Conservation (phyloP, 306 rosid genomes). For the Ochetophila trinervis region DNA sequence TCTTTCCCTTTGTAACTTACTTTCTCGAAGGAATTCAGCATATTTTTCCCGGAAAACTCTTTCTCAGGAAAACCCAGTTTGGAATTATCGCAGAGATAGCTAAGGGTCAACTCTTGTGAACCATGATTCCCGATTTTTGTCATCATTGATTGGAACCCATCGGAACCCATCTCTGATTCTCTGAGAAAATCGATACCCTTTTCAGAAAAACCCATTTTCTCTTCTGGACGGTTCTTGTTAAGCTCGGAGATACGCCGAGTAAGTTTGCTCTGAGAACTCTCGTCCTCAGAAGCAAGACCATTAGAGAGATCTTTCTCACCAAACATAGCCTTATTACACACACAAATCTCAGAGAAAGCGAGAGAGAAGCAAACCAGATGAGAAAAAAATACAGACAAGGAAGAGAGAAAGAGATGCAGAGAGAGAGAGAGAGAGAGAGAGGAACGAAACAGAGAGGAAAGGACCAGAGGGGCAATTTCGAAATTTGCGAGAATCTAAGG, state of each 20-base stretch:
- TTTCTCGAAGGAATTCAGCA: constrained; percentile 50
- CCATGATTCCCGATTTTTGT: constrained; percentile 36
- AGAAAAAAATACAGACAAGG: neutral
- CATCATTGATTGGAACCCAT: constrained; percentile 37
- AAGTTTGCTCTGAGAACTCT: constrained; percentile 73
- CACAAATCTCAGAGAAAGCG: neutral
- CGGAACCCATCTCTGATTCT: constrained; percentile 39
- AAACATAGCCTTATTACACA: constrained; percentile 42
- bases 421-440: constrained; percentile 8
- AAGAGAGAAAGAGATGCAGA: neutral
- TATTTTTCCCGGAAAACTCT: constrained; percentile 44
- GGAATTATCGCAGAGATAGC: constrained; percentile 73
- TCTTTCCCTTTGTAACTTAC: constrained; percentile 64
- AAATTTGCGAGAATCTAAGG: constrained; percentile 30
- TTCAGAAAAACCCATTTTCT: constrained; percentile 33
- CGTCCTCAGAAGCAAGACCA: constrained; percentile 60
- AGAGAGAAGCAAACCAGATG: neutral
- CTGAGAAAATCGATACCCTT: constrained; percentile 45
- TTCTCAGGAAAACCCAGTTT: constrained; percentile 52
- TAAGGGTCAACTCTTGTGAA: constrained; percentile 78
- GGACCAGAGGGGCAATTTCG: constrained; percentile 23
- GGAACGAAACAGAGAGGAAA: constrained; percentile 4
- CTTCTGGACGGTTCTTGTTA: constrained; percentile 32
- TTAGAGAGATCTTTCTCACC: constrained; percentile 48
- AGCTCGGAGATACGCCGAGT: constrained; percentile 50